Conservation (phyloP, 169 alveolate species). For the Plasmodium malariae region DNA sequence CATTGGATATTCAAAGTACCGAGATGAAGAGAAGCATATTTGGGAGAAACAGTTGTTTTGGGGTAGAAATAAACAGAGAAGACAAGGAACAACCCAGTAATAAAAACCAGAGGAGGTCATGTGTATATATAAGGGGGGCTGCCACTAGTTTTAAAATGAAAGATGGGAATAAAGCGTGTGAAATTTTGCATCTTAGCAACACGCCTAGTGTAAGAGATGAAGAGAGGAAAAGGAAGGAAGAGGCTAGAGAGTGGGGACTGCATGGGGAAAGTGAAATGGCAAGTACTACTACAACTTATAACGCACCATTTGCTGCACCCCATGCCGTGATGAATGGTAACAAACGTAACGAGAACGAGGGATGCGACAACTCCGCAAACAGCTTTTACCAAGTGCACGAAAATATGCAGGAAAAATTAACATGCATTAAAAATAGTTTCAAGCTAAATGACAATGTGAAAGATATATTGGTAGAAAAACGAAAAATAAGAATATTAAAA, state of each 20-base stretch:
- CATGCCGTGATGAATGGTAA: not conserved
- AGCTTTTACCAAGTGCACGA: slow-evolving; percentile 1
- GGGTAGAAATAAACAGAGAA: not conserved
- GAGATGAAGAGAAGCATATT: slow-evolving; percentile 2
- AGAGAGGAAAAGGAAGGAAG: not conserved
- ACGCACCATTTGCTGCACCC: too few species aligned
- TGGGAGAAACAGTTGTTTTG: slow-evolving; percentile 13
- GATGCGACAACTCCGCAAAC: not conserved
- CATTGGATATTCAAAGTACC: slow-evolving; percentile 4
- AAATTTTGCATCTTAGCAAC: not conserved
- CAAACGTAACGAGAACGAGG: not conserved
- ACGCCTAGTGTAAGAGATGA: not conserved
- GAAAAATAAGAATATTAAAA: slow-evolving; percentile 23
- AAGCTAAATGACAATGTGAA: slow-evolving; percentile 28
- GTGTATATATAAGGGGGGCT: not conserved
- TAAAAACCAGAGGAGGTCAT: not conserved
- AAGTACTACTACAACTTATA: too few species aligned
- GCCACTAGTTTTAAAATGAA: not conserved
- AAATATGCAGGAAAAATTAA: slow-evolving; percentile 40
- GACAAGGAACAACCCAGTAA: not conserved
- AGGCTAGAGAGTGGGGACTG: too few species aligned
- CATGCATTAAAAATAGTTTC: slow-evolving; percentile 22
- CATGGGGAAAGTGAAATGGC: too few species aligned
- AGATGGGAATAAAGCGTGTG: too few species aligned
- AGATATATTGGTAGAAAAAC: slow-evolving; percentile 51